Evolutionary conservation across 805 yeast genomes (phyloP), one percentile per base, ranked within the genome.

Genomic region (Yamadazyma scolyti): DNA sequence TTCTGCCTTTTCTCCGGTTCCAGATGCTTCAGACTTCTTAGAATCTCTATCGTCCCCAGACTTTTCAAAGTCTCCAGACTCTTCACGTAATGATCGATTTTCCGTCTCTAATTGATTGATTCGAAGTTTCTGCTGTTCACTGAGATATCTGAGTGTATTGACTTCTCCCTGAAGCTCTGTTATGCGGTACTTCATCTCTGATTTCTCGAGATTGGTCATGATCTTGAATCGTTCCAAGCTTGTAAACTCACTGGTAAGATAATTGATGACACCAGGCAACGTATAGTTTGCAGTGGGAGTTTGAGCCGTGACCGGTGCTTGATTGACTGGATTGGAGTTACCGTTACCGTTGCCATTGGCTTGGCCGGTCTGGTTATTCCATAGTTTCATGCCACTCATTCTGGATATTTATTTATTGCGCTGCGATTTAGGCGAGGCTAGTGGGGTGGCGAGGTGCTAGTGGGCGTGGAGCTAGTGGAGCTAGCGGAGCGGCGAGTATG

Each of bases 191-290:
- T 71, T 71, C 67, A 75, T 62, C 27, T 68, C 71, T 4, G 73
- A 62, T 37, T 67, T 71, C 46, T 75, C 79, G 42, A 75, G 53
- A 46, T 71, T 76, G 35, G 68, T 64, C 54, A 71, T 57, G 54
- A 75, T 72, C 43, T 73, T 65, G 48, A 47, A 56, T 23, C 61
- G 28, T 37, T 56, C 61, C 15, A 56, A 36, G 29, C 66, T 66
- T 15, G 80, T 73, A 50, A 74, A 75, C 40, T 75, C 80, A n/a
- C 73, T 63, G 24, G 77, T 77, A 36, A 75, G 53, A 44, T 75
- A 75, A 44, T 73, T 75, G 57, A 75, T 74, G 14, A 75, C 74
- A 0, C 81, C 81, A 0, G 81, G 81, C 10, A 75, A 57, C 3
- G 79, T 73, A 39, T 65, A 65, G 33, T 58, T 55, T 16, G 65